A percentile compares a stretch with the other conserved stretches of the same genome.
Evolutionary conservation across 805 yeast genomes (phyloP).

Genomic region (Ogataea methanolica): DNA sequence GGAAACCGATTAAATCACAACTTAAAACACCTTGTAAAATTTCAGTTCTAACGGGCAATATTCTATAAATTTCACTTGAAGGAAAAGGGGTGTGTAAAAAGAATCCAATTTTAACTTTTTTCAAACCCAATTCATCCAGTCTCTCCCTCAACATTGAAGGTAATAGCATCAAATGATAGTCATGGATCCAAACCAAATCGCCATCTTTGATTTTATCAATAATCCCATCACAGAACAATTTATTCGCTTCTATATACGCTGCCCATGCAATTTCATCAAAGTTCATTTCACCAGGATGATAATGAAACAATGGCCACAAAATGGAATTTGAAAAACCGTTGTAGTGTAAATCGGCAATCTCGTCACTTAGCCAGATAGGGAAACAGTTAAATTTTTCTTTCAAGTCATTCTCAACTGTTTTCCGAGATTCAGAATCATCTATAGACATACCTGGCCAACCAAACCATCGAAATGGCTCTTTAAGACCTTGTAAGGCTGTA

Average conservation of each 20-base stretch:
- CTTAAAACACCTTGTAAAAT: slow-evolving; percentile 86
- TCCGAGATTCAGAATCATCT: slow-evolving; percentile 64
- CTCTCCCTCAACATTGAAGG: slow-evolving; percentile 80
- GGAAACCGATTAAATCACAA: slow-evolving; percentile 95
- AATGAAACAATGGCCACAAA: slow-evolving; percentile 96
- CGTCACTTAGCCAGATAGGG: slow-evolving; percentile 84
- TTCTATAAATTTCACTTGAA: slow-evolving; percentile 91
- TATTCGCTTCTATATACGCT: slow-evolving; percentile 91
- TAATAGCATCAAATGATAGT: slow-evolving; percentile 91
- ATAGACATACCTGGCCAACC: slow-evolving; percentile 98
- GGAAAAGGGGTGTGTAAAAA: slow-evolving; percentile 98
- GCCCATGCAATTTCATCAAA: slow-evolving; percentile 98
- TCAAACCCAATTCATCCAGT: slow-evolving; percentile 39
- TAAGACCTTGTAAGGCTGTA: slow-evolving; percentile 89
- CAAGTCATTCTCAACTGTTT: slow-evolving; percentile 63
- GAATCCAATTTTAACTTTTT: slow-evolving; percentile 78
- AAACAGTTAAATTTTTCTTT: slow-evolving; percentile 78
- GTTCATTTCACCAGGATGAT: slow-evolving; percentile 98
- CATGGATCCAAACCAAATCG: slow-evolving; percentile 97
- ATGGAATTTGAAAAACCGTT: slow-evolving; percentile 95
- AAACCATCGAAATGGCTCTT: slow-evolving; percentile 90
- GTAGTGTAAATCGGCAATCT: slow-evolving; percentile 91
- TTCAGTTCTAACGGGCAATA: slow-evolving; percentile 91
- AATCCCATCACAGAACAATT: slow-evolving; percentile 71
- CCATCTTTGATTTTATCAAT: slow-evolving; percentile 67